Percentiles rank a stretch among this genome's conserved stretches.
Evolutionary conservation across 1,139 yeast genomes (phyloP).

Genomic region (Protomyces gravidus): DNA sequence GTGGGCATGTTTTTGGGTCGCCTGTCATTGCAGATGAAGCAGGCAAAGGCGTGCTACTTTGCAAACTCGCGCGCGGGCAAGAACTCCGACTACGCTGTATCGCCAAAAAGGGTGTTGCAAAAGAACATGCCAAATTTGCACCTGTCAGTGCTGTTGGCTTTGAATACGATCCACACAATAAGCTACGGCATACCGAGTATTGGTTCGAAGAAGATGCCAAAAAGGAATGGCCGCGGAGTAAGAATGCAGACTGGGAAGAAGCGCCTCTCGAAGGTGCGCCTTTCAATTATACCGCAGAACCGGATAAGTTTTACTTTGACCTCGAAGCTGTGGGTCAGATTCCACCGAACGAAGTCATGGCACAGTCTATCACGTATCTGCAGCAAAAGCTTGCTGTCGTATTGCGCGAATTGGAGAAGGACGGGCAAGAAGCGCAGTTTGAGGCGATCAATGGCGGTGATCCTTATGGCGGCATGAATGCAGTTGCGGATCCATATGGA

Average conservation of each 20-base stretch:
- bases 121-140: constrained; percentile 98
- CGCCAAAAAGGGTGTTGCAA: constrained; percentile 93
- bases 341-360: constrained; percentile 82
- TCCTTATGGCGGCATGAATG: too few relatives aligned
- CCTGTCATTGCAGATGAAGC: constrained; percentile 79
- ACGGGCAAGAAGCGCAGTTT: constrained; percentile 6
- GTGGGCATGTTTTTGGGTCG: constrained; percentile 49
- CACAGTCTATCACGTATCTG: constrained; percentile 71
- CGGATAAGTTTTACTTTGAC: constrained; percentile 74
- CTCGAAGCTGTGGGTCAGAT: constrained; percentile 86
- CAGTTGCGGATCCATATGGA: too few relatives aligned
- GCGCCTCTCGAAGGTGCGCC: constrained; percentile 64
- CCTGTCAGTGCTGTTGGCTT: constrained; percentile 97
- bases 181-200: constrained; percentile 86
- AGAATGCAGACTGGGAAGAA: constrained; percentile 93
- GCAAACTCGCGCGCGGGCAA: constrained; percentile 89
- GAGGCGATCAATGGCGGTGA: constrained; percentile 25
- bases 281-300: constrained; percentile 80
- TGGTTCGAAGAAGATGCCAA: constrained; percentile 92
- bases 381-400: constrained; percentile 89
- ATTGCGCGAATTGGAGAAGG: constrained; percentile 63
- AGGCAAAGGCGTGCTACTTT: constrained; percentile 77
- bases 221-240: constrained; percentile 76
- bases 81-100: constrained; percentile 83
- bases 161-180: constrained; percentile 99